Evolutionary conservation across 139 green algal species (phyloP).

Genomic region (Mesotaenium endlicherianum): DNA sequence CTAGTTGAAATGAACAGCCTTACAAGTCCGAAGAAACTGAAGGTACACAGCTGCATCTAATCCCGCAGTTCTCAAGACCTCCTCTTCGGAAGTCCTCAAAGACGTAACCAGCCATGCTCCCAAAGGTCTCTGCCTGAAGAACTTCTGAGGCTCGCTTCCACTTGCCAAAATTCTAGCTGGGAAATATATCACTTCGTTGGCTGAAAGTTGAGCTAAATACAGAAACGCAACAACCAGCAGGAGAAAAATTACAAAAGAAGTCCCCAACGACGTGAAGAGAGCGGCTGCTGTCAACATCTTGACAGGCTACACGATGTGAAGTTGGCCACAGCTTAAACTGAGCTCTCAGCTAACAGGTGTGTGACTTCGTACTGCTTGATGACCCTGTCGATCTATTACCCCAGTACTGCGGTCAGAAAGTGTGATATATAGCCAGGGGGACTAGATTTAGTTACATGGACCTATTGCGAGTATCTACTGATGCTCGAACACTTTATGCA

Average conservation of each 20-base stretch:
- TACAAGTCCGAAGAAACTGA: not conserved
- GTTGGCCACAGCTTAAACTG: too few relatives aligned
- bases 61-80: not conserved
- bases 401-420: too few relatives aligned
- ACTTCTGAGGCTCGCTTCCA: too few relatives aligned
- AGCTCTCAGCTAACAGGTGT: too few relatives aligned
- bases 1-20: not conserved
- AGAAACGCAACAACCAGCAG: not conserved
- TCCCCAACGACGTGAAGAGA: not conserved
- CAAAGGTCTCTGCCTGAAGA: not conserved
- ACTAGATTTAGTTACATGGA: too few relatives aligned
- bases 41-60: not conserved
- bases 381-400: too few relatives aligned
- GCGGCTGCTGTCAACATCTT: not conserved
- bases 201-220: not conserved
- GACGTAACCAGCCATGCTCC: not conserved
- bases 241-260: not conserved
- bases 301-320: too few relatives aligned
- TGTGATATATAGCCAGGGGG: too few relatives aligned
- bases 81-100: not conserved
- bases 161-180: too few relatives aligned
- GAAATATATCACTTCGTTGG: not conserved
- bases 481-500: too few relatives aligned
- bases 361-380: too few relatives aligned
- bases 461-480: too few relatives aligned